phyloP scores from a whole-genome alignment of 176 grass and related monocot species.

The Puccinellia tenuiflora region DNA sequence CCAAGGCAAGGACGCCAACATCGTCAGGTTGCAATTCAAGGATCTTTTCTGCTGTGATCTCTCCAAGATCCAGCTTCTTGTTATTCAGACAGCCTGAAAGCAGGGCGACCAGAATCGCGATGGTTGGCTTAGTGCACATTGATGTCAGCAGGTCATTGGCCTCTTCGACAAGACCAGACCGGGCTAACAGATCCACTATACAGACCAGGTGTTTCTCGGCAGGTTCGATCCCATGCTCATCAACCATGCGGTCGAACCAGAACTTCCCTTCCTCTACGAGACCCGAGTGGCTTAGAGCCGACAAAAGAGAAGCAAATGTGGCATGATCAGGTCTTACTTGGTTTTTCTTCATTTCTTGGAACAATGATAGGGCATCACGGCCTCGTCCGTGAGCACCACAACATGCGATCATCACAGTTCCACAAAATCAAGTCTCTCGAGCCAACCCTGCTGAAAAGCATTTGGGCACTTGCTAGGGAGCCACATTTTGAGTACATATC shows the following conservation, averaged over 20 bases:
- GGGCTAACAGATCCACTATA: constrained; percentile 64
- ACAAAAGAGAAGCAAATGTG: constrained; percentile 65
- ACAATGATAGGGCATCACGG: constrained; percentile 34
- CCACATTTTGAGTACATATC: constrained; percentile 76
- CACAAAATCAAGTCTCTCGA: constrained; percentile 51
- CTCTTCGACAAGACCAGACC: constrained; percentile 55
- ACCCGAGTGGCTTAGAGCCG: constrained; percentile 58
- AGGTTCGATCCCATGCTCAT: constrained; percentile 33
- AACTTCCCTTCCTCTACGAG: constrained; percentile 55
- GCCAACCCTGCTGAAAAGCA: constrained; percentile 35
- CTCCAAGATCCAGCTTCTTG: constrained; percentile 54
- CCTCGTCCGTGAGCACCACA: constrained; percentile 51
- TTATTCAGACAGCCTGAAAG: constrained; percentile 66
- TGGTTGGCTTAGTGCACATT: constrained; percentile 28
- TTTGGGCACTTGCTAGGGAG: constrained; percentile 33
- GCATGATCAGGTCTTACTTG: constrained; percentile 40
- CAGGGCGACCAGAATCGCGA: constrained; percentile 45
- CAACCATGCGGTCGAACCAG: constrained; percentile 46
- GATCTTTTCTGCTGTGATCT: constrained; percentile 44
- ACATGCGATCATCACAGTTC: constrained; percentile 59
- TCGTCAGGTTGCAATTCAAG: constrained; percentile 45
- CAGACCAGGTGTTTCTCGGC: constrained; percentile 53
- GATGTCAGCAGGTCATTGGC: constrained; percentile 43
- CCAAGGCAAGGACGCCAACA: constrained; percentile 40
- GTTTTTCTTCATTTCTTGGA: constrained; percentile 38